phyloP scores from a whole-genome alignment of 2,329 filamentous ascomycete genomes.

The Knoxdaviesia proteae region DNA sequence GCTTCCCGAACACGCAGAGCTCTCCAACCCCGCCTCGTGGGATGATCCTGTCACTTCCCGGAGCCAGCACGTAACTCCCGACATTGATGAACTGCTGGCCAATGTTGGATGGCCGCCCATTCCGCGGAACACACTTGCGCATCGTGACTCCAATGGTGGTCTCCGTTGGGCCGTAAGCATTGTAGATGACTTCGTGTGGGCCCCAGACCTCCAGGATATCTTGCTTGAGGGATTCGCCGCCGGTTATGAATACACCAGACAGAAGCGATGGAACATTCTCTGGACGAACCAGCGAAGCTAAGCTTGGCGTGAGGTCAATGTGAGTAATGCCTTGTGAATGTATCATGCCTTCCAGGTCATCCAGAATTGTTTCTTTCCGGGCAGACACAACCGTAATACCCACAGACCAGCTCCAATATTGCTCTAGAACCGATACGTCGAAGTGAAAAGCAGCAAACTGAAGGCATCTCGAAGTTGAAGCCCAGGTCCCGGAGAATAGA shows the following conservation, averaged over 20 bases:
- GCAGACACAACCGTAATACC: slow-evolving; percentile 70
- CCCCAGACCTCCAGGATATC: slow-evolving; percentile 83
- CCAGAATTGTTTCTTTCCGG: slow-evolving; percentile 65
- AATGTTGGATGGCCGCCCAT: slow-evolving; percentile 73
- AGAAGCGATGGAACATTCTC: slow-evolving; percentile 63
- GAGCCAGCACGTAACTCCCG: slow-evolving; percentile 57
- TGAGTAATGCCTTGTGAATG: slow-evolving; percentile 59
- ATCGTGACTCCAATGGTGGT: slow-evolving; percentile 86
- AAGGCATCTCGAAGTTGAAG: slow-evolving; percentile 54
- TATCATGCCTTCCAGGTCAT: slow-evolving; percentile 59
- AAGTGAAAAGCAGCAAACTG: slow-evolving; percentile 93
- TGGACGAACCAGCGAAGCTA: slow-evolving; percentile 60
- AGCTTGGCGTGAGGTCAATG: slow-evolving; percentile 75
- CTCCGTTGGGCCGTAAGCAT: slow-evolving; percentile 82
- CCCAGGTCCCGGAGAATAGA: slow-evolving; percentile 59
- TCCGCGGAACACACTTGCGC: slow-evolving; percentile 57
- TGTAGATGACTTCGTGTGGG: slow-evolving; percentile 61
- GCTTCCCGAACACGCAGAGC: slow-evolving; percentile 66
- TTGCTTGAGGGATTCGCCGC: slow-evolving; percentile 71
- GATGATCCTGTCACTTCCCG: slow-evolving; percentile 32
- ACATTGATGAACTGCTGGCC: slow-evolving; percentile 76
- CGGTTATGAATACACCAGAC: slow-evolving; percentile 77
- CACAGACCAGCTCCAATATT: slow-evolving; percentile 90
- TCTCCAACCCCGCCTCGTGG: slow-evolving; percentile 68
- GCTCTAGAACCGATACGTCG: slow-evolving; percentile 79